Evolutionary conservation across 2,329 filamentous ascomycete species (phyloP), one percentile per base, ranked within the genome.

Genomic region (Pseudofabraea citricarpa): DNA sequence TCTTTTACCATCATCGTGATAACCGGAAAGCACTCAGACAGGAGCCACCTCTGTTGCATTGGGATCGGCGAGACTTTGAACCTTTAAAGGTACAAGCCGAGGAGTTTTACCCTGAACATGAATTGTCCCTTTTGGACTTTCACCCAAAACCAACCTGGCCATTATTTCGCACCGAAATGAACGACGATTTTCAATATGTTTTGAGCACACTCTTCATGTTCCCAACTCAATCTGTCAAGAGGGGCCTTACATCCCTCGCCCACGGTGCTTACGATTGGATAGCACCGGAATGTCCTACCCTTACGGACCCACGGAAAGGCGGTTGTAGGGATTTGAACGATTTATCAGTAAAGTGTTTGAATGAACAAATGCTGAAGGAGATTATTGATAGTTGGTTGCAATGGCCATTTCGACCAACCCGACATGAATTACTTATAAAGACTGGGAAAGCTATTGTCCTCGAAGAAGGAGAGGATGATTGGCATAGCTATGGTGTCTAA

Each of bases 1-100:
- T 69, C 43, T 71, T 70, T 53, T 45, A 57, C 18, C 59, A 65
- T 22, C 55, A 65, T 37, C 66, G 69, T 22, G 81, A 86, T 54
- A 79, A 81, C 56, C 60, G 72, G 35, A 74, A 77, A 50, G 51
- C 74, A 13, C 69, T 74, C 54, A 60, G 65, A 39, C 68, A 73
- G 61, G 54, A 69, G 0, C 68, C 72, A 1, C 75, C 79, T 0
- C 54, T 73, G 1, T 62, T 91, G 3, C 55, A 71, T 20, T 90
- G 83, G 79, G 88, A 95, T 61, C 72, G 75, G 2, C 80, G 90
- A 13, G 65, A 70, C 2, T 81, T 79, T 55, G 87, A 95, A 55
- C 85, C 88, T 0, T 68, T 95, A 13, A 62, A 68, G 19, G 74
- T 78, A 3, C 47, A 68, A 4, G 40, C 63, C 0, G 56, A 73